Evolutionary conservation across 441 rosid genomes (phyloP).

Genomic region (Francoa sonchifolia): DNA sequence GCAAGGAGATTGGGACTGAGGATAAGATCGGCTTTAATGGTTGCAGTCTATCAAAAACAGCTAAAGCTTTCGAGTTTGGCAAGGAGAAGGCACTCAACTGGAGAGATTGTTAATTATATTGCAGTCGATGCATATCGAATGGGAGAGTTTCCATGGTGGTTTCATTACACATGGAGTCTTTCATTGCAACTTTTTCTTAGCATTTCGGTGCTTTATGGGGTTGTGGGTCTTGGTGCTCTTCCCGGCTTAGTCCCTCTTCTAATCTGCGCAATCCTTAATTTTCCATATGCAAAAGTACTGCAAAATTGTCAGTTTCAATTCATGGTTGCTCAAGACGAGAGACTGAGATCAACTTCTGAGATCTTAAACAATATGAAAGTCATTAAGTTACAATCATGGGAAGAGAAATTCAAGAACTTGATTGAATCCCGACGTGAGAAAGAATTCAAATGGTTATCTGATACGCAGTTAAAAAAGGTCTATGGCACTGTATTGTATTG

Average conservation of each 20-base stretch:
- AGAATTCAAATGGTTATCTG: constrained; percentile 71
- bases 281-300: constrained; percentile 64
- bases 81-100: constrained; percentile 66
- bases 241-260: constrained; percentile 61
- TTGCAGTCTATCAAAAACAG: constrained; percentile 64
- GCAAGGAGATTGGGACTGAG: constrained; percentile 79
- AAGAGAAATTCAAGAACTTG: constrained; percentile 56
- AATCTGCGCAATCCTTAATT: constrained; percentile 47
- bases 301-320: constrained; percentile 60
- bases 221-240: constrained; percentile 68
- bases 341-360: constrained; percentile 68
- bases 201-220: constrained; percentile 39
- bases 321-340: constrained; percentile 69
- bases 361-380: constrained; percentile 75
- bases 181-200: constrained; percentile 55
- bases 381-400: constrained; percentile 90
- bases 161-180: constrained; percentile 58
- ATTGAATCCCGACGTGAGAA: constrained; percentile 44
- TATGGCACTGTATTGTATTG: constrained; percentile 49
- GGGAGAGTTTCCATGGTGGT: constrained; percentile 92
- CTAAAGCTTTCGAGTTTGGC: constrained; percentile 64
- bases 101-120: constrained; percentile 73
- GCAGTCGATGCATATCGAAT: constrained; percentile 77
- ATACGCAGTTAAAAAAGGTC: constrained; percentile 40
- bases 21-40: constrained; percentile 84